phyloP scores from a whole-genome alignment of 306 rosid genomes.

The Fragaria iinumae region DNA sequence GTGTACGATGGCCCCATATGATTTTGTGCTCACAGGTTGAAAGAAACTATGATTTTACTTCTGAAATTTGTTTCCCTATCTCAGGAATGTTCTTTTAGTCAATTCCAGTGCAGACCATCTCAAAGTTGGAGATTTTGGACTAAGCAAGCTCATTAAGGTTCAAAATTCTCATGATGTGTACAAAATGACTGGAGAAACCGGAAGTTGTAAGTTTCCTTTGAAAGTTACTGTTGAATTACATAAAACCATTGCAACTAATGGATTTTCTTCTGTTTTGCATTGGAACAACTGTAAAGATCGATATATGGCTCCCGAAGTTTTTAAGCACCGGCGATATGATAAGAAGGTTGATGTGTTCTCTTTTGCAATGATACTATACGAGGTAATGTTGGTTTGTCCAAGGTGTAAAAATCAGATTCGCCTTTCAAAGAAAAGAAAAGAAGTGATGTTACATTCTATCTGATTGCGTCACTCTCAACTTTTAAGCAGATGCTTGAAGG shows the following conservation, averaged over 20 bases:
- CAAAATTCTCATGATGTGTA: conserved; percentile 90
- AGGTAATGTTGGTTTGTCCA: conserved; percentile 52
- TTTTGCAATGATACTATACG: conserved; percentile 86
- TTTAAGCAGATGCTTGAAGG: conserved; percentile 89
- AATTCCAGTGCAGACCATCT: conserved; percentile 94
- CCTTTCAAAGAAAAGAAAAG: not conserved
- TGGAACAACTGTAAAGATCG: conserved; percentile 56
- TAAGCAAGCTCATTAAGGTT: conserved; percentile 94
- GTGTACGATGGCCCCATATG: not conserved
- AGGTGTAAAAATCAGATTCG: conserved; percentile 1
- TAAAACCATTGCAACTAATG: not conserved
- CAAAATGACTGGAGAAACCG: conserved; percentile 99
- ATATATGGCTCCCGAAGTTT: conserved; percentile 97
- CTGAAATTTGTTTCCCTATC: conserved; percentile 26
- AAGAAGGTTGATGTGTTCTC: conserved; percentile 97
- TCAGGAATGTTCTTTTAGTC: conserved; percentile 95
- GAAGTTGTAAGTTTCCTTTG: conserved; percentile 79
- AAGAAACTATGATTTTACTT: conserved; percentile 10
- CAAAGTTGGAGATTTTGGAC: conserved; percentile 96
- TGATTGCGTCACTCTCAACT: conserved; percentile 30
- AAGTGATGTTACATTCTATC: conserved; percentile 2
- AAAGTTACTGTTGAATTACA: conserved; percentile 15
- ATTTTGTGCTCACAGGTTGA: not conserved
- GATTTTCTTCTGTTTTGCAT: conserved; percentile 21
- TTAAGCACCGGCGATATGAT: conserved; percentile 81